Base-by-base conservation (phyloP, 805 yeast genomes). In the Starmerella potacharoeniae region DNA sequence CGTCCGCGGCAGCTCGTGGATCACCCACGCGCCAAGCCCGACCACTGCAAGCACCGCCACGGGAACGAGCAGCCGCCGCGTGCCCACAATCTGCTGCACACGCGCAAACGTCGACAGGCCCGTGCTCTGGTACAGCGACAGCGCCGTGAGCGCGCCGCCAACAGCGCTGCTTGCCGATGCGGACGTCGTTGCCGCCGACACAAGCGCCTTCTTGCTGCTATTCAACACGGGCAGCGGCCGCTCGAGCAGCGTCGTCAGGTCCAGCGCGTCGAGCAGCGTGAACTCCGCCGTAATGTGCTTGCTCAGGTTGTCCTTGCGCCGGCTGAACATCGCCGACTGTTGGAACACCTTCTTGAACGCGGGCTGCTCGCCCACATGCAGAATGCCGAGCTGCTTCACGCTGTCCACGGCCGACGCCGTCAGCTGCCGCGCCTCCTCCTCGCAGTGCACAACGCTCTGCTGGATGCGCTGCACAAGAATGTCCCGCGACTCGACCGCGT, bases 1-100 rank as follows among this genome's bases (percentile, higher is more conserved):
- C 0, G 97, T 95, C 62, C 84, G 79, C 2, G 97, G 97, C 13
- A 95, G 80, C 68, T 93, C 97, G 56, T 76, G 74, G 17, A 88
- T 71, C 55, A 89, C 66, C 63, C 86, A 88, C 42, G 80, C 79
- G 0, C 78, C 70, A 0, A 84, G 75, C 13, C 80, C 72, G 1
- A 80, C 76, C 5, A 79, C 71, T 0, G 77, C 76, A 8, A 80
- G 74, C 2, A 81, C 60, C 0, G 76, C 56, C 0, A 80, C 48
- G 0, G 95, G 90, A 0, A 78, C 66, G 0, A 78, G 75, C n/a
- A 83, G 66, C 45, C 73, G 74, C 55, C 71, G 74, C 30, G 60
- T 43, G 10, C 79, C 71, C 0, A 81, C 76, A 5, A 79, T 70
- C 1, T 76, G 75, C 14, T 79, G 74, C 2, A 81, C 60, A 11